Percentiles rank a stretch among this genome's conserved stretches.
These are phyloP conservation scores for Closterium sp. DNA, from an alignment of 139 green algal genomes.

Conservation along the genomic window DNA sequence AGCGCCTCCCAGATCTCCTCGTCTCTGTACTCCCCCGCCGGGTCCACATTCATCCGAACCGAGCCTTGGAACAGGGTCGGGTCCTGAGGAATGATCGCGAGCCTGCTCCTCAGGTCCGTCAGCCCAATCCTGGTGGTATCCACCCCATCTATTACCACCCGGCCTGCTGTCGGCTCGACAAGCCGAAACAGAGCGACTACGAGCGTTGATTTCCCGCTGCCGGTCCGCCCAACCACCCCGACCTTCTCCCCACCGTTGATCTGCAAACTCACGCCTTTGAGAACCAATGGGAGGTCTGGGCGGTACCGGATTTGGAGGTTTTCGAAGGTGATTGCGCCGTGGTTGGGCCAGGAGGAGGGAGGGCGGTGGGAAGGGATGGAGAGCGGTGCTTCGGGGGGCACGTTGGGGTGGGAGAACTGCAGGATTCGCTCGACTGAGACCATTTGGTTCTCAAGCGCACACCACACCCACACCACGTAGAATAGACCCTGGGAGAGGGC, in stretches of 20 bases:
- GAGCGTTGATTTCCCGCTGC: conserved; percentile 70
- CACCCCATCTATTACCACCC: conserved; percentile 83
- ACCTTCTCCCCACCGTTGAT: conserved; percentile 67
- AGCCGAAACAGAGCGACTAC: conserved; percentile 72
- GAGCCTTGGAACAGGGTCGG: conserved; percentile 90
- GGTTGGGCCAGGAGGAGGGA: neutral
- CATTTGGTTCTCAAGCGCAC: conserved; percentile 81
- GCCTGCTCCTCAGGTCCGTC: conserved; percentile 60
- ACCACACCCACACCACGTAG: conserved; percentile 80
- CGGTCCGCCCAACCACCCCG: conserved; percentile 71
- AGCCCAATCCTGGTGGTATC: conserved; percentile 77
- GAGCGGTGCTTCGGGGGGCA: neutral
- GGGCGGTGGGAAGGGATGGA: neutral
- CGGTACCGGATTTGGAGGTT: conserved; percentile 75
- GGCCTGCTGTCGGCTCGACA: conserved; percentile 62
- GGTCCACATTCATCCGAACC: conserved; percentile 89
- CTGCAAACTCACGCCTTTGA: conserved; percentile 67
- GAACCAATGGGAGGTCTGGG: conserved; percentile 74
- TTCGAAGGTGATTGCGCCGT: neutral
- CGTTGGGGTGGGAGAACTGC: conserved; percentile 44
- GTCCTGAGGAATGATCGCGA: conserved; percentile 83
- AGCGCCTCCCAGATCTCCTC: conserved; percentile 67
- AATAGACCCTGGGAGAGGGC: conserved; percentile 80
- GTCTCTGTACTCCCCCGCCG: conserved; percentile 72
- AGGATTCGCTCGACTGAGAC: conserved; percentile 59